Evolutionary conservation across 2,329 filamentous ascomycete species (phyloP).

Genomic region (Alternaria panax): DNA sequence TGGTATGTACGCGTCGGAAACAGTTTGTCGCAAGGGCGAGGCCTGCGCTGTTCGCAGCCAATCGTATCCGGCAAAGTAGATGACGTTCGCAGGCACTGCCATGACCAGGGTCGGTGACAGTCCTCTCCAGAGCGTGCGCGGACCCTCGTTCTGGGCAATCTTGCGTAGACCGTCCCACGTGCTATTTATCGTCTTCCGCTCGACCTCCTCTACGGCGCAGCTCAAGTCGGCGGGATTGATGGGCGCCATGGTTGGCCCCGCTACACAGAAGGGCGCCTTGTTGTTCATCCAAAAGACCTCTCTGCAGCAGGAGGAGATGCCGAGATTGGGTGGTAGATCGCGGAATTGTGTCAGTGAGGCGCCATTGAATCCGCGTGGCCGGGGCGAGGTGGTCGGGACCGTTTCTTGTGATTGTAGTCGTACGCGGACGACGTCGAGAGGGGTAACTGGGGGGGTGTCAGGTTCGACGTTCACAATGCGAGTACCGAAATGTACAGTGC

Average conservation of each 20-base stretch:
- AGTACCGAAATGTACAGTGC: neutral
- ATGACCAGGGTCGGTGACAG: slow-evolving; percentile 93
- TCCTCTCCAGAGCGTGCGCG: slow-evolving; percentile 87
- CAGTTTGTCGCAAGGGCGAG: slow-evolving; percentile 71
- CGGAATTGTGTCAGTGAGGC: slow-evolving; percentile 59
- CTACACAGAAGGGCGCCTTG: slow-evolving; percentile 79
- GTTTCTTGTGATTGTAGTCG: slow-evolving; percentile 85
- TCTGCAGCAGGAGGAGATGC: slow-evolving; percentile 92
- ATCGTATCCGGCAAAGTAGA: slow-evolving; percentile 98
- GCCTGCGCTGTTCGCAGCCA: slow-evolving; percentile 79
- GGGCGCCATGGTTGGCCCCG: slow-evolving; percentile 61
- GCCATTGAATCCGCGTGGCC: slow-evolving; percentile 47
- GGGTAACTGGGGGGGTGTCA: slow-evolving; percentile 68
- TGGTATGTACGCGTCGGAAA: slow-evolving; percentile 73
- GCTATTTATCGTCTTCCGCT: slow-evolving; percentile 83
- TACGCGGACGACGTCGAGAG: slow-evolving; percentile 94
- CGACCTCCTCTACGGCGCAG: slow-evolving; percentile 87
- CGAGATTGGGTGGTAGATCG: slow-evolving; percentile 81
- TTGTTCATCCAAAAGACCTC: slow-evolving; percentile 97
- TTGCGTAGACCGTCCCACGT: slow-evolving; percentile 92
- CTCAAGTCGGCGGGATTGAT: slow-evolving; percentile 57
- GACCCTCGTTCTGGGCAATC: slow-evolving; percentile 91
- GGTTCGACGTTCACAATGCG: neutral
- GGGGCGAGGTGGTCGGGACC: slow-evolving; percentile 58
- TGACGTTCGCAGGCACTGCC: slow-evolving; percentile 94